A percentile compares a stretch with the other conserved stretches of the same genome.
Conservation (phyloP, 495 filamentous ascomycete genomes). For the Podospora fimiseda region DNA sequence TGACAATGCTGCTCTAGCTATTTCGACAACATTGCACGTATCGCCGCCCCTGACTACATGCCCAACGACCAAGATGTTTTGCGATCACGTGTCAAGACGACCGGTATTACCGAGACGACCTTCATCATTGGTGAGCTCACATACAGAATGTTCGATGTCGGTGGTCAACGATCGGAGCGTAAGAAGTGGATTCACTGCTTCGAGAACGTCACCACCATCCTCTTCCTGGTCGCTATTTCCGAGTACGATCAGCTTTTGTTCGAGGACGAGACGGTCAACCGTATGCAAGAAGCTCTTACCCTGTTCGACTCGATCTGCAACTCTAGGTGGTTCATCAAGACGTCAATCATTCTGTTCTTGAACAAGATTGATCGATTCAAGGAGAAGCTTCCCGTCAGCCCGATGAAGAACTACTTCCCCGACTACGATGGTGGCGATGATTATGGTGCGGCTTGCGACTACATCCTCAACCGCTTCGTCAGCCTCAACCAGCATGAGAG, state of each 20-base stretch:
- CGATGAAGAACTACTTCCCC: constrained; percentile 99
- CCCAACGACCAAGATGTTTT: constrained; percentile 97
- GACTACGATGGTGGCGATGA: constrained; percentile 95
- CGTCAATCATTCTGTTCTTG: constrained; percentile 97
- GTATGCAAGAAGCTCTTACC: constrained; percentile 98
- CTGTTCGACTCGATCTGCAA: constrained; percentile 99
- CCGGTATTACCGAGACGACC: constrained; percentile 97
- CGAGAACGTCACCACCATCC: constrained; percentile 97
- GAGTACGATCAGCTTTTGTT: constrained; percentile 98
- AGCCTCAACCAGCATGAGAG: constrained; percentile 97
- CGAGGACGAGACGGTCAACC: constrained; percentile 91
- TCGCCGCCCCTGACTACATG: constrained; percentile 87
- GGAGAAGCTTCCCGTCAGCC: constrained; percentile 98
- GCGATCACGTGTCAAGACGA: constrained; percentile 96
- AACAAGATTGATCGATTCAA: constrained; percentile 99
- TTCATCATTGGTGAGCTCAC: constrained; percentile 97
- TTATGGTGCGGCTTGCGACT: constrained; percentile 89
- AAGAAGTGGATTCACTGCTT: constrained; percentile 99
- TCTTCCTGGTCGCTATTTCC: constrained; percentile 97
- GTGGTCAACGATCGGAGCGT: constrained; percentile 94
- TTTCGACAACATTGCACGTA: constrained; percentile 91
- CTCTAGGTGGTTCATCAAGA: constrained; percentile 98
- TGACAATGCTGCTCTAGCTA: constrained; percentile 57
- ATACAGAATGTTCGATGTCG: constrained; percentile 99
- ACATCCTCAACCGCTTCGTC: constrained; percentile 95